These are phyloP conservation scores for Penicillium sp. DNA, from an alignment of 2,329 filamentous ascomycete genomes.

Conservation along the genomic window DNA sequence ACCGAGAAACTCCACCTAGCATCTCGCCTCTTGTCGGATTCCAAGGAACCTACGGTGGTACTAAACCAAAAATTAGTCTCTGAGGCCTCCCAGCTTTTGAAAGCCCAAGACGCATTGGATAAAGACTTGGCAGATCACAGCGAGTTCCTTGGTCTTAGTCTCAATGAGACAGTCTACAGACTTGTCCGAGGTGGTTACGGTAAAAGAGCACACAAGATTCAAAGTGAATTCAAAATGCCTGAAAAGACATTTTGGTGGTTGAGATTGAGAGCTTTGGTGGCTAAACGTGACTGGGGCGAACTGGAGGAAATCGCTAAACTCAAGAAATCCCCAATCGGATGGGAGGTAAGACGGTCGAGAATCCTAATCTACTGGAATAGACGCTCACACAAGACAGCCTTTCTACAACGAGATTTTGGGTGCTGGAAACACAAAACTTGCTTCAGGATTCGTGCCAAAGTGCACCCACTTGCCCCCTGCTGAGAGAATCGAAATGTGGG, in stretches of 20 bases:
- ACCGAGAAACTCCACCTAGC: conserved; percentile 88
- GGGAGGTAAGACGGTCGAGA: conserved; percentile 67
- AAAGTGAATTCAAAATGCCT: conserved; percentile 87
- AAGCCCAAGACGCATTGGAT: conserved; percentile 84
- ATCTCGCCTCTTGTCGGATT: conserved; percentile 77
- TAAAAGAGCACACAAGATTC: conserved; percentile 81
- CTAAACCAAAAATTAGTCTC: conserved; percentile 74
- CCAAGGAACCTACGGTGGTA: conserved; percentile 65
- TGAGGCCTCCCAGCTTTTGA: conserved; percentile 75
- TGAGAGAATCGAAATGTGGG: conserved; percentile 85
- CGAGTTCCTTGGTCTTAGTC: conserved; percentile 75
- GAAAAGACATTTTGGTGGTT: conserved; percentile 90
- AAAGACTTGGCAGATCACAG: conserved; percentile 67
- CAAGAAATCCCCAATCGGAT: conserved; percentile 88
- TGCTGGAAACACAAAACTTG: conserved; percentile 86
- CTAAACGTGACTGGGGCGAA: conserved; percentile 87
- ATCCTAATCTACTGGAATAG: conserved; percentile 14
- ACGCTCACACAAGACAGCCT: conserved; percentile 57
- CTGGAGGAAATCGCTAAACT: conserved; percentile 76
- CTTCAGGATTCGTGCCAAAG: conserved; percentile 81
- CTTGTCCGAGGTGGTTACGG: conserved; percentile 78
- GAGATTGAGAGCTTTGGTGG: conserved; percentile 81
- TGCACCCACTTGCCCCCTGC: conserved; percentile 69
- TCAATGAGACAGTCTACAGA: conserved; percentile 91
- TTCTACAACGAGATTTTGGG: conserved; percentile 88